phyloP scores from a whole-genome alignment of 2,329 filamentous ascomycete species.

The Aspergillus tamarii region DNA sequence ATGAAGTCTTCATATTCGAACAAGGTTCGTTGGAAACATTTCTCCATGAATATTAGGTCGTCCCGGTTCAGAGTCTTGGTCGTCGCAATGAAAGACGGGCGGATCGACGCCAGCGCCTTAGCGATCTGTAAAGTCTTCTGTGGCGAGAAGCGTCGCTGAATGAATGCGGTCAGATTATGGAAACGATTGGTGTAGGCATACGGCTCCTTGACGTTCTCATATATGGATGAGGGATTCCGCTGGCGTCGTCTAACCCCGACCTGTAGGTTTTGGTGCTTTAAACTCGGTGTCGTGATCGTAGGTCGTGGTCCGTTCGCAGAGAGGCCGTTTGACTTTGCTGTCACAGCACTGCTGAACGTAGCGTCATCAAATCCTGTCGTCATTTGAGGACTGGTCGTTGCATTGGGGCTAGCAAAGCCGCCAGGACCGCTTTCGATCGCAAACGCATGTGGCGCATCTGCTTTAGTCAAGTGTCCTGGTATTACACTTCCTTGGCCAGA shows the following conservation, averaged over 20 bases:
- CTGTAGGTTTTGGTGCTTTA: conserved; percentile 46
- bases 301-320: conserved; percentile 39
- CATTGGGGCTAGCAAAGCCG: conserved; percentile 61
- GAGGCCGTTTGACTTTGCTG: conserved; percentile 32
- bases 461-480: conserved; percentile 45
- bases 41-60: conserved; percentile 96
- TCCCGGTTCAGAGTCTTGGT: conserved; percentile 85
- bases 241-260: conserved; percentile 52
- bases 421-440: conserved; percentile 62
- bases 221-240: conserved; percentile 80
- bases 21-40: conserved; percentile 89
- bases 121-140: conserved; percentile 81
- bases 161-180: conserved; percentile 80
- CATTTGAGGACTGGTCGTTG: conserved; percentile 57
- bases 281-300: conserved; percentile 47
- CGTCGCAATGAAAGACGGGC: conserved; percentile 90
- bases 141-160: conserved; percentile 76
- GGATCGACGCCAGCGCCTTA: conserved; percentile 83
- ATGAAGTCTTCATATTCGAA: conserved; percentile 94
- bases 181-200: conserved; percentile 91
- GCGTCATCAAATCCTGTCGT: conserved; percentile 47
- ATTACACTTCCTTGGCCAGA: conserved; percentile 39
- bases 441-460: conserved; percentile 59
- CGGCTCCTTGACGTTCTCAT: conserved; percentile 84
- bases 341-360: conserved; percentile 29